A percentile compares a stretch with the other conserved stretches of the same genome.
These are phyloP conservation scores for Cenchrus purpureus DNA, from an alignment of 176 grass and related monocot genomes.

Conservation along the genomic window DNA sequence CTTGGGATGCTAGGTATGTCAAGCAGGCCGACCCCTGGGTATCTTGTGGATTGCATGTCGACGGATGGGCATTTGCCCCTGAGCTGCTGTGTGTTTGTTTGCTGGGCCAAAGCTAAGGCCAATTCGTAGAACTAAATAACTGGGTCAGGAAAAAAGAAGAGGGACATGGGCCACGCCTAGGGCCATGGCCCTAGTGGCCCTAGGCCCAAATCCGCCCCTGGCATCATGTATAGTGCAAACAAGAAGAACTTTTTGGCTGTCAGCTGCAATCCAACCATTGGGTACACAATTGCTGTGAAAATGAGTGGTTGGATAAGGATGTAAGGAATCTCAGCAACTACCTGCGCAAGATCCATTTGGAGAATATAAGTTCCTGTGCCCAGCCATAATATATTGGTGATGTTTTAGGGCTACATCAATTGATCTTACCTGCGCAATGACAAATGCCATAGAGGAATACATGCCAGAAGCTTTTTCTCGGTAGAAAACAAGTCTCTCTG, in stretches of 20 bases:
- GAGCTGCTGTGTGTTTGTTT: no score
- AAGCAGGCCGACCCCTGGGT: no score
- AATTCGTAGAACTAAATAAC: no score
- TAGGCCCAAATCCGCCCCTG: no score
- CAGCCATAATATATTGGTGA: not conserved
- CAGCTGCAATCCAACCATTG: slow-evolving; percentile 70
- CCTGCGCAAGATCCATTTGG: not conserved
- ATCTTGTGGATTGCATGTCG: no score
- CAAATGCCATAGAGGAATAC: slow-evolving; percentile 63
- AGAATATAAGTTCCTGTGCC: not conserved
- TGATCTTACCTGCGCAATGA: slow-evolving; percentile 58
- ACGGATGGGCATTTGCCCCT: no score
- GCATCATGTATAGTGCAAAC: slow-evolving; percentile 63
- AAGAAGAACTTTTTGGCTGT: slow-evolving; percentile 55
- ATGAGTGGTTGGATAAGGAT: slow-evolving; percentile 59
- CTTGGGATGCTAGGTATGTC: no score
- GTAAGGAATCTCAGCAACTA: slow-evolving; percentile 53
- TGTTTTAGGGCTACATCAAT: not conserved
- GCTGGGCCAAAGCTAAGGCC: no score
- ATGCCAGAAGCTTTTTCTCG: slow-evolving; percentile 67
- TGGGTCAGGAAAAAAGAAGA: no score
- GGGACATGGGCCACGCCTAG: no score
- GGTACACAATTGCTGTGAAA: slow-evolving; percentile 58
- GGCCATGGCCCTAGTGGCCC: no score
- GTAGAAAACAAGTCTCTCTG: slow-evolving; percentile 60